Evolutionary conservation across 1,284 basidiomycete genomes (phyloP), one percentile per base, ranked within the genome.

Genomic region (Boletellus deceptivus): DNA sequence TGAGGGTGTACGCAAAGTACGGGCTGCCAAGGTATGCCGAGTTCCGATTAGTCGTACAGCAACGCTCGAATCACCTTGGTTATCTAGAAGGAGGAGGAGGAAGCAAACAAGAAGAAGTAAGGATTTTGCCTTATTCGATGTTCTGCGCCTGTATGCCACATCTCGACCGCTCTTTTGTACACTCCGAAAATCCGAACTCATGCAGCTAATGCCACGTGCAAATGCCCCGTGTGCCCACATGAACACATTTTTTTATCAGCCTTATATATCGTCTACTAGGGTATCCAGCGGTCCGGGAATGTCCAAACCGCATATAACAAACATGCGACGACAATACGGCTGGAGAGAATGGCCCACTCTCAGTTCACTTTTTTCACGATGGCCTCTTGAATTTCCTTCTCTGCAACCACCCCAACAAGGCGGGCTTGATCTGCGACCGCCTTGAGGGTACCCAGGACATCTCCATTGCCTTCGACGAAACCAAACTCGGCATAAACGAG

Each of bases 101-200:
- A 93, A 71, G 90, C 89, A 58, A 83, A 81, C 70, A 92, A 93
- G 82, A 93, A 93, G 82, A 93, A 93, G 79, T 93, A 88, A 54
- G 43, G 50, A 14, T 4, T 6, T 37, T 43, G 25, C 13, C 41
- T 48, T 47, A 18, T 34, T 46, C 31, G 43, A 27, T 31, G 39
- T 33, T 34, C 40, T 48, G 33, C 53, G 40, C 43, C 33, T 50
- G 31, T 35, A 50, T 52, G 42, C 46, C 48, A 49, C 48, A 43
- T 46, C 40, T 43, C 45, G 41, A 35, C 46, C 49, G 35, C 20
- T 39, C 48, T 25, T 37, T 33, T 59, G 50, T 70, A 60, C 69
- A 67, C 50, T 54, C 59, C 57, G 64, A 72, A 78, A 77, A 72
- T 61, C 55, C 64, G 63, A 70, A 63, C 54, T 51, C 60, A 49